phyloP scores from a whole-genome alignment of 352 stramenopile species.

The Pythium oligandrum region DNA sequence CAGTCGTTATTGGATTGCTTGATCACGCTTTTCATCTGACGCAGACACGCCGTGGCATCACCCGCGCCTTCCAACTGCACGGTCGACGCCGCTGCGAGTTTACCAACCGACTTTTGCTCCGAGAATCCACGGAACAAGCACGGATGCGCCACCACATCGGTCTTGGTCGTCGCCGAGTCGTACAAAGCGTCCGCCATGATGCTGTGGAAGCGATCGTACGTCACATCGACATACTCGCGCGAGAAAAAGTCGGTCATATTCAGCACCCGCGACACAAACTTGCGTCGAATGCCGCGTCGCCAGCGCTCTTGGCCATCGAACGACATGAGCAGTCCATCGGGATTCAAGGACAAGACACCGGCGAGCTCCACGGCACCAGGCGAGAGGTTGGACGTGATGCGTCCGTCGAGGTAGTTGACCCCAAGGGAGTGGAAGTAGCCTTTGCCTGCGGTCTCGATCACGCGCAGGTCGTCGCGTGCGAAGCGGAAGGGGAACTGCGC shows the following conservation, averaged over 20 bases:
- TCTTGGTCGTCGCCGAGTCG: slow-evolving; percentile 2
- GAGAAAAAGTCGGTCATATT: slow-evolving; percentile 68
- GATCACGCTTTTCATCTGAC: slow-evolving; percentile 33
- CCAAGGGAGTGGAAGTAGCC: slow-evolving; percentile 56
- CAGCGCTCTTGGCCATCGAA: slow-evolving; percentile 69
- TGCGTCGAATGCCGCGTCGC: slow-evolving; percentile 54
- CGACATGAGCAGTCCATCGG: slow-evolving; percentile 32
- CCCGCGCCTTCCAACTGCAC: slow-evolving; percentile 29
- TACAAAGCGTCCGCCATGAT: slow-evolving; percentile 20
- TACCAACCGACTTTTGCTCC: slow-evolving; percentile 14
- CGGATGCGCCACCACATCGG: slow-evolving; percentile 25
- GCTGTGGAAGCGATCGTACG: slow-evolving; percentile 17
- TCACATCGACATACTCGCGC: slow-evolving; percentile 41
- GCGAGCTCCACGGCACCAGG: slow-evolving; percentile 53
- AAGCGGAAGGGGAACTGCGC: slow-evolving; percentile 52
- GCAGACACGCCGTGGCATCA: slow-evolving; percentile 42
- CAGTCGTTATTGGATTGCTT: slow-evolving; percentile 48
- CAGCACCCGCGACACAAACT: slow-evolving; percentile 48
- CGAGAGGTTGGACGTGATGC: slow-evolving; percentile 38
- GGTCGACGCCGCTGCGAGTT: slow-evolving; percentile 1
- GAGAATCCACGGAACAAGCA: slow-evolving; percentile 31
- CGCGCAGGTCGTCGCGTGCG: slow-evolving; percentile 38
- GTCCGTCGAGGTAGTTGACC: slow-evolving; percentile 56
- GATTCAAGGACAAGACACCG: slow-evolving; percentile 48
- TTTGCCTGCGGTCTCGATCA: slow-evolving; percentile 30